Percentiles rank a stretch among this genome's conserved stretches.
These are phyloP conservation scores for Starmera pachycereana DNA, from an alignment of 805 yeast species.

Conservation along the genomic window DNA sequence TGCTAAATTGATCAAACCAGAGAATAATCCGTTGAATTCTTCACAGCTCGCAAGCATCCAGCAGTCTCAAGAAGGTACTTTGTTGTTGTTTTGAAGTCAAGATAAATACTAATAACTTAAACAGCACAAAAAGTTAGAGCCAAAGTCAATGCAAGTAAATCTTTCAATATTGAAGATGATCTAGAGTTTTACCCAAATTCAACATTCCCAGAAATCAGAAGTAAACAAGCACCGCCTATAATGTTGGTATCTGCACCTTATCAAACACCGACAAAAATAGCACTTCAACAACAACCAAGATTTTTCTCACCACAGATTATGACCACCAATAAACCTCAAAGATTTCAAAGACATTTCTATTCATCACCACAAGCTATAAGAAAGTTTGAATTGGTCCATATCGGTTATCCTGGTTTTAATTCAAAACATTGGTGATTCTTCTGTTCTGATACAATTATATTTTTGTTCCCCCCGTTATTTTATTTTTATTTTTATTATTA, in stretches of 20 bases:
- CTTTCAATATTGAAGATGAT: conserved; percentile 66
- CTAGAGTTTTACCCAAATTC: conserved; percentile 52
- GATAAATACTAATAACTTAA: not conserved
- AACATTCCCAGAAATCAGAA: not conserved
- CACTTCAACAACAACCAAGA: not conserved
- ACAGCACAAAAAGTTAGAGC: conserved; percentile 28
- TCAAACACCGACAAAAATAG: conserved; percentile 1
- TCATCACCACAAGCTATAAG: not conserved
- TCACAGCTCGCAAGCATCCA: conserved; percentile 9
- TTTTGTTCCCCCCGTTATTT: no score
- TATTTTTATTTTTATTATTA: no score
- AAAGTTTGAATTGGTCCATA: not conserved
- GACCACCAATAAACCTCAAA: not conserved
- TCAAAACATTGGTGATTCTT: not conserved
- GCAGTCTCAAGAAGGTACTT: conserved; percentile 3
- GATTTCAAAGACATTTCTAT: not conserved
- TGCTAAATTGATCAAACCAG: not conserved
- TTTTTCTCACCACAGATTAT: not conserved
- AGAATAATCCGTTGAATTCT: no score
- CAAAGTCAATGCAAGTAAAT: conserved; percentile 51
- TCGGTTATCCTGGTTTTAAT: not conserved
- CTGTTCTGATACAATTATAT: not conserved
- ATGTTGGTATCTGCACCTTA: not conserved
- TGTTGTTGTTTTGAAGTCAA: not conserved
- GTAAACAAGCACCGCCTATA: not conserved